A percentile compares a stretch with the other conserved stretches of the same genome.
phyloP scores from a whole-genome alignment of 495 filamentous ascomycete genomes.

The Xylaria palmicola region DNA sequence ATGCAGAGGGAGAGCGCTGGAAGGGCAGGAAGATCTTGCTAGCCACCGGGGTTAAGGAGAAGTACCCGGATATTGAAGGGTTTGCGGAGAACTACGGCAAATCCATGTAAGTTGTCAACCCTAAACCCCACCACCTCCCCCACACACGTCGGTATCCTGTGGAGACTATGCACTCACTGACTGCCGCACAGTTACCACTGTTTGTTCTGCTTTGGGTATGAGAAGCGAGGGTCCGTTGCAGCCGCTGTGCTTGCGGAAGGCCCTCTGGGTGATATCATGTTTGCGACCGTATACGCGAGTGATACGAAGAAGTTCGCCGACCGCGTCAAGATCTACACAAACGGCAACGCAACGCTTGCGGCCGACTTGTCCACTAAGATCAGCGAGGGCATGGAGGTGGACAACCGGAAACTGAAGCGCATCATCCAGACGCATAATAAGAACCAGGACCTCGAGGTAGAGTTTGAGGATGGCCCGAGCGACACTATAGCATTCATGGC shows the following conservation, averaged over 20 bases:
- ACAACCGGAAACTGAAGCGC: neutral
- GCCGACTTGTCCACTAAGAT: neutral
- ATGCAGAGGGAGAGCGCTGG: conserved; percentile 31
- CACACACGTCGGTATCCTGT: neutral
- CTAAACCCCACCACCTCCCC: neutral
- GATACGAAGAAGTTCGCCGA: neutral
- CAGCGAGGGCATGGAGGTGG: neutral
- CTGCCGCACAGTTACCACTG: conserved; percentile 40
- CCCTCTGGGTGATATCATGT: neutral
- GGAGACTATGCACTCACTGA: neutral
- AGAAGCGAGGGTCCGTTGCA: conserved; percentile 34
- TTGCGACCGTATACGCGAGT: neutral
- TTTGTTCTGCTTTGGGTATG: conserved; percentile 50
- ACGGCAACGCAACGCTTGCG: neutral
- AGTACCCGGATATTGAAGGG: conserved; percentile 28
- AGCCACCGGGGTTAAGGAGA: conserved; percentile 38
- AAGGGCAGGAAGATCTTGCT: conserved; percentile 42
- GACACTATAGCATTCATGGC: too few relatives aligned
- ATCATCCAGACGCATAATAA: too few relatives aligned
- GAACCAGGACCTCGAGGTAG: neutral
- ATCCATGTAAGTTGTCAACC: conserved; percentile 28
- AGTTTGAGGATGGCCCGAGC: neutral
- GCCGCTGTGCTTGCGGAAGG: conserved; percentile 37
- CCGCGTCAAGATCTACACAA: neutral
- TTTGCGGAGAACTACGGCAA: conserved; percentile 27